Conservation (phyloP, 805 yeast species). For the Isabelozyma gotoi region DNA sequence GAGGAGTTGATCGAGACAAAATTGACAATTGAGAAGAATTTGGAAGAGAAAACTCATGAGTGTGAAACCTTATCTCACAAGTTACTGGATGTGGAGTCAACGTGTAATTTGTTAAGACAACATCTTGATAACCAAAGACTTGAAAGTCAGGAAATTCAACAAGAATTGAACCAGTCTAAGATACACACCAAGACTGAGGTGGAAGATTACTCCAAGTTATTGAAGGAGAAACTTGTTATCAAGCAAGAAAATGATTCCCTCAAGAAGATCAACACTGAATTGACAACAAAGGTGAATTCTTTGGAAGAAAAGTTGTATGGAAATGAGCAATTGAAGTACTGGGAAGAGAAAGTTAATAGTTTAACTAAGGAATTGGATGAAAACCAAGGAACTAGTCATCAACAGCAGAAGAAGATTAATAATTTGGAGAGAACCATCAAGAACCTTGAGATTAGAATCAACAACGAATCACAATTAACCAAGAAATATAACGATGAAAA, state of each 20-base stretch:
- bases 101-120: conserved; percentile 28
- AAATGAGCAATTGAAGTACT: conserved; percentile 55
- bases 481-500: conserved; percentile 60
- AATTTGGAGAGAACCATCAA: conserved; percentile 52
- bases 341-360: conserved; percentile 56
- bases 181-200: conserved; percentile 25
- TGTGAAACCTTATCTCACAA: conserved; percentile 23
- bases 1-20: conserved; percentile 51
- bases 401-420: conserved; percentile 50
- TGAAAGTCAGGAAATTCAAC: conserved; percentile 30
- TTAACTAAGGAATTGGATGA: conserved; percentile 51
- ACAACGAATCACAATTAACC: conserved; percentile 50
- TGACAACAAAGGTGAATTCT: conserved; percentile 44
- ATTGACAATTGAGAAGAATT: conserved; percentile 29
- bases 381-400: conserved; percentile 48
- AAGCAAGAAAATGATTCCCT: conserved; percentile 68
- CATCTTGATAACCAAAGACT: conserved; percentile 33
- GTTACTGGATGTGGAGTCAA: conserved; percentile 26
- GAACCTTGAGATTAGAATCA: conserved; percentile 52
- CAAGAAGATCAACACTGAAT: conserved; percentile 52
- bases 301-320: conserved; percentile 50
- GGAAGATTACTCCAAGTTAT: conserved; percentile 33
- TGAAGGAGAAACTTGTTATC: conserved; percentile 55
- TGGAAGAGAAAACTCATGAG: conserved; percentile 22
- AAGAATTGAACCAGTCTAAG: conserved; percentile 35